These are phyloP conservation scores for Solanum hybrid DNA, from an alignment of 305 asterid genomes.

Conservation along the genomic window DNA sequence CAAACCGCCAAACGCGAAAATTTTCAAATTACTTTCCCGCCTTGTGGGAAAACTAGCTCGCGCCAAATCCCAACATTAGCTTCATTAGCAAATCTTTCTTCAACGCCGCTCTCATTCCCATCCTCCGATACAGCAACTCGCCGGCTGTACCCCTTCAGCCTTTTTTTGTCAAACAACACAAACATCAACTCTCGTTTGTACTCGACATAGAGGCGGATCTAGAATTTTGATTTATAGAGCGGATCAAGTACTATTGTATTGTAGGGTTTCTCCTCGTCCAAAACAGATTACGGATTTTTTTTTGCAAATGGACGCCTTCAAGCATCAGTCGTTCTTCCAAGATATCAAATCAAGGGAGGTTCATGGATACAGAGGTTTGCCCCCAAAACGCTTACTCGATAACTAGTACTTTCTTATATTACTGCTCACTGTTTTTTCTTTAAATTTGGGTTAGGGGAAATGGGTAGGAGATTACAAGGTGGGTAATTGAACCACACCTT, in stretches of 20 bases:
- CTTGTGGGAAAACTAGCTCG: neutral
- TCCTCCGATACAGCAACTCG: neutral
- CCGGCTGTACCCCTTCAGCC: neutral
- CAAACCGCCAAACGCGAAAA: neutral
- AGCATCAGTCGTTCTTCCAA: conserved; percentile 49
- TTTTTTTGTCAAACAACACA: neutral
- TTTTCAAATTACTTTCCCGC: neutral
- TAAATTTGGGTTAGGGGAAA: neutral
- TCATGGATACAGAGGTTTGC: conserved; percentile 70
- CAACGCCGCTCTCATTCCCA: neutral
- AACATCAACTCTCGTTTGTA: neutral
- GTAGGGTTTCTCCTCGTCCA: neutral
- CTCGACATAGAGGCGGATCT: neutral
- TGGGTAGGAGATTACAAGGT: neutral
- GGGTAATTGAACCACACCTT: neutral
- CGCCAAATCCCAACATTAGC: neutral
- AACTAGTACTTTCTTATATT: neutral
- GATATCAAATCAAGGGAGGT: conserved; percentile 69
- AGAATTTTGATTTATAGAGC: neutral
- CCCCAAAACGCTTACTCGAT: neutral
- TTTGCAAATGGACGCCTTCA: conserved; percentile 32
- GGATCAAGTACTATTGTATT: neutral
- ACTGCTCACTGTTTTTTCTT: neutral
- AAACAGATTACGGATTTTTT: neutral
- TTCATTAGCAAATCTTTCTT: neutral